Evolutionary conservation across 352 stramenopile genomes (phyloP).

Genomic region (Phytopythium chamaehyphon): DNA sequence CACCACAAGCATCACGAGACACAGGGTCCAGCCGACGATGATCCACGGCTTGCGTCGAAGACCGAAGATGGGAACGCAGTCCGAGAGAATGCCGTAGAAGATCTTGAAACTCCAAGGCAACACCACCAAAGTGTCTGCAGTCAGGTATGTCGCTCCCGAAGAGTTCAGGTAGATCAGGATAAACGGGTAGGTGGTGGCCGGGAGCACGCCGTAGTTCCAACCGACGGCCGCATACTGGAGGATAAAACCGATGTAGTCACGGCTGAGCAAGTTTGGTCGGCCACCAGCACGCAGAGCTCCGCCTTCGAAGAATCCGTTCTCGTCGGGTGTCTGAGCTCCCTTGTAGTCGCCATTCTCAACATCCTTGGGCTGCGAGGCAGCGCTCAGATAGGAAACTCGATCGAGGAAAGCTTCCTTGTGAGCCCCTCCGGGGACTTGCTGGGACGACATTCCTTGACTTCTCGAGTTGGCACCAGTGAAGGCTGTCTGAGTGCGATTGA

Average conservation of each 20-base stretch:
- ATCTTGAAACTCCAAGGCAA: conserved; percentile 73
- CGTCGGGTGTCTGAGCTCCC: conserved; percentile 16
- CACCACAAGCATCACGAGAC: conserved; percentile 18
- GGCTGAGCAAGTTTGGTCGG: conserved; percentile 18
- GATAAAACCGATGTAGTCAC: conserved; percentile 25
- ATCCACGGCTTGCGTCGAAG: conserved; percentile 23
- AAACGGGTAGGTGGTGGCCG: conserved; percentile 42
- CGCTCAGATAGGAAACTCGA: conserved; percentile 31
- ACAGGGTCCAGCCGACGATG: conserved; percentile 38
- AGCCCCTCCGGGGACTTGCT: conserved; percentile 14
- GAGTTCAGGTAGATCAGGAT: conserved; percentile 40
- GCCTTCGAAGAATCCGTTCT: conserved; percentile 8
- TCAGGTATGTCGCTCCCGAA: conserved; percentile 15
- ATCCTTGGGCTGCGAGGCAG: conserved; percentile 10
- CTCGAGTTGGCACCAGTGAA: conserved; percentile 16
- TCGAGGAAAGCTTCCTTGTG: conserved; percentile 24
- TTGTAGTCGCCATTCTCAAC: conserved; percentile 8
- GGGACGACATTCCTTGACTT: conserved; percentile 11
- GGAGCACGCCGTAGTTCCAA: conserved; percentile 22
- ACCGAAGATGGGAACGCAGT: conserved; percentile 5
- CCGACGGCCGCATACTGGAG: conserved; percentile 13
- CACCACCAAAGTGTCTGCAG: conserved; percentile 25
- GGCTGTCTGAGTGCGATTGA: background rate
- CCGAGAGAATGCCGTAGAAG: conserved; percentile 18
- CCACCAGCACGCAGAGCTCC: conserved; percentile 29